Conservation (phyloP, 805 yeast species). For the Metschnikowia koreensis region DNA sequence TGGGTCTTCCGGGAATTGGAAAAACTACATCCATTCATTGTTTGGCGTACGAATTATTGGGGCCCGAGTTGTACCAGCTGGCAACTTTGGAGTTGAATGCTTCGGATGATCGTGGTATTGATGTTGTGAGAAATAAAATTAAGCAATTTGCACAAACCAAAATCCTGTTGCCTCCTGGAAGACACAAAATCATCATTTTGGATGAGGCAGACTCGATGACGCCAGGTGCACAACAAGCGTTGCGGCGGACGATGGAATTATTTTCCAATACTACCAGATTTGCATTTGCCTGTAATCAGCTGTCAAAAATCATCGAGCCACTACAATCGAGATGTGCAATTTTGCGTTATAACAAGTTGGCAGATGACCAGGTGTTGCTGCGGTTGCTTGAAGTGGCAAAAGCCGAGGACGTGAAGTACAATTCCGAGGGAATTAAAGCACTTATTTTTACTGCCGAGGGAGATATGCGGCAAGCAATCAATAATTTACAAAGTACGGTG, state of each 20-base stretch:
- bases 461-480: constrained; percentile 97
- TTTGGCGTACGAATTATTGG: constrained; percentile 80
- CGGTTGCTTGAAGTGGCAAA: constrained; percentile 70
- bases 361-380: constrained; percentile 81
- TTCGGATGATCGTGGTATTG: constrained; percentile 96
- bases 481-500: constrained; percentile 88
- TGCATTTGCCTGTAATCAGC: constrained; percentile 97
- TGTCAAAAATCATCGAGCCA: constrained; percentile 94
- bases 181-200: constrained; percentile 87
- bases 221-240: constrained; percentile 93
- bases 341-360: constrained; percentile 73
- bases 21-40: constrained; percentile 93
- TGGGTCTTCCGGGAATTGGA: constrained; percentile 97
- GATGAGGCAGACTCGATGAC: constrained; percentile 98
- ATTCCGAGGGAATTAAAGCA: constrained; percentile 91
- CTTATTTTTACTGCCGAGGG: constrained; percentile 95
- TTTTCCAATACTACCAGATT: constrained; percentile 94
- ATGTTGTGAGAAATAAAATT: constrained; percentile 89
- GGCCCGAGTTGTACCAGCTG: constrained; percentile 60
- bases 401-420: constrained; percentile 68
- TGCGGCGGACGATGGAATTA: constrained; percentile 92
- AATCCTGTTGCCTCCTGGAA: constrained; percentile 80
- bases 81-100: constrained; percentile 95
- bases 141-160: constrained; percentile 96
- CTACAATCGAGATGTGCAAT: constrained; percentile 96